Conservation (phyloP, 345 rosid genomes). For the Pseudoturritis turrita region DNA sequence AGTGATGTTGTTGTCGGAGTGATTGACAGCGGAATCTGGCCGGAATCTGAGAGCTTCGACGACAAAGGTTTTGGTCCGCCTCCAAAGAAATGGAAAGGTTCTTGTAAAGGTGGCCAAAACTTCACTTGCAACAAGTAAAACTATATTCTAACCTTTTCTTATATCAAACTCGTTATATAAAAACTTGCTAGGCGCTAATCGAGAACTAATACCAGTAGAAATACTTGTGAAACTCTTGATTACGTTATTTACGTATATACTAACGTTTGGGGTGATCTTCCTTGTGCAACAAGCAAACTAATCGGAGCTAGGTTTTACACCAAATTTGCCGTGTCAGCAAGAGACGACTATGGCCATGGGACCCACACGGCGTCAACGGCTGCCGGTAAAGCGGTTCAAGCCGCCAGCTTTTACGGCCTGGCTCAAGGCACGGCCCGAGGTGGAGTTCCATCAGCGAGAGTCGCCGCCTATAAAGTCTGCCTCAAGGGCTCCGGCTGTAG, state of each 20-base stretch:
- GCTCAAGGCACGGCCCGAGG: constrained; percentile 30
- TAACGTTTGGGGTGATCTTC: neutral
- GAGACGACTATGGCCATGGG: constrained; percentile 27
- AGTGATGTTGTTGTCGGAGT: constrained; percentile 41
- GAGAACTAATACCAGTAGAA: no score
- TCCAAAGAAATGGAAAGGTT: constrained; percentile 49
- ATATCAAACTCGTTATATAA: neutral
- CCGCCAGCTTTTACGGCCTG: constrained; percentile 19
- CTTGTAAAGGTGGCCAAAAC: constrained; percentile 38
- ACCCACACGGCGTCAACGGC: constrained; percentile 32
- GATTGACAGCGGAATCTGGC: constrained; percentile 48
- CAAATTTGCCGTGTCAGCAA: constrained; percentile 1
- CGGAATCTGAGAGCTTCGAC: constrained; percentile 43
- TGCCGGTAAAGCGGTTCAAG: constrained; percentile 1
- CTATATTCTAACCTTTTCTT: neutral
- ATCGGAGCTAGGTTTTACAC: constrained; percentile 29
- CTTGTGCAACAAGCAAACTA: constrained; percentile 18
- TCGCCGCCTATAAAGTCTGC: constrained; percentile 20
- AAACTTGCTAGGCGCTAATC: neutral
- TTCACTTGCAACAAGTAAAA: constrained; percentile 53
- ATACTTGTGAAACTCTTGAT: no score
- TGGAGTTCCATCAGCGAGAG: constrained; percentile 24
- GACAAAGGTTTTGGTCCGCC: constrained; percentile 51
- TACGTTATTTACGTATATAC: no score
- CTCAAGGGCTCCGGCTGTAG: neutral